Evolutionary conservation across 2,329 filamentous ascomycete species (phyloP).

Genomic region (Aspergillus quadrilineatus): DNA sequence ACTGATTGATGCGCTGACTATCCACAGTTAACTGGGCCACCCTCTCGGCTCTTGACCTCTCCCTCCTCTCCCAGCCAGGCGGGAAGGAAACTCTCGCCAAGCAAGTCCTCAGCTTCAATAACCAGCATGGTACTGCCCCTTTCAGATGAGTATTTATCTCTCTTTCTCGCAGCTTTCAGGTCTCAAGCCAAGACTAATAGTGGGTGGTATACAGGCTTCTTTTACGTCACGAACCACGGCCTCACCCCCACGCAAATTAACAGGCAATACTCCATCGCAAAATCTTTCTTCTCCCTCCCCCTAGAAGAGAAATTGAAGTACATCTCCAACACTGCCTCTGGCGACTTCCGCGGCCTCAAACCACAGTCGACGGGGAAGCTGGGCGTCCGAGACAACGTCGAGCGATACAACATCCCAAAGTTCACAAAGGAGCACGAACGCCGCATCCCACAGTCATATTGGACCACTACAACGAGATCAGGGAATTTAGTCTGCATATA

Average conservation of each 20-base stretch:
- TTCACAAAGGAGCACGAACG: constrained; percentile 47
- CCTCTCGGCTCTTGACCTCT: constrained; percentile 55
- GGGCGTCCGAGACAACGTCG: constrained; percentile 52
- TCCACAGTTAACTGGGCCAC: constrained; percentile 38
- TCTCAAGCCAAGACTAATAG: neutral
- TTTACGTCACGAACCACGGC: constrained; percentile 62
- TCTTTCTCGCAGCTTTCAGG: too few relatives aligned
- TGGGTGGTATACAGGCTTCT: constrained; percentile 47
- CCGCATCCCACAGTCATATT: constrained; percentile 50
- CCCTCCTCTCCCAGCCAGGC: constrained; percentile 52
- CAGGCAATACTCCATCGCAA: constrained; percentile 59
- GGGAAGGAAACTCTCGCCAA: constrained; percentile 55
- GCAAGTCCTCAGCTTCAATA: constrained; percentile 41
- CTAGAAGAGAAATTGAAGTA: constrained; percentile 57
- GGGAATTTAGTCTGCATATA: neutral
- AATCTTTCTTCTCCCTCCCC: constrained; percentile 56
- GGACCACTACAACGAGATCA: constrained; percentile 48
- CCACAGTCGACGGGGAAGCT: constrained; percentile 40
- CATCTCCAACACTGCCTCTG: constrained; percentile 50
- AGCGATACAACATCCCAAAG: constrained; percentile 63
- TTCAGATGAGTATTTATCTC: neutral
- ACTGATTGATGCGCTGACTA: neutral
- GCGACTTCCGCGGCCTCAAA: constrained; percentile 57
- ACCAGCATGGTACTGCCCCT: neutral
- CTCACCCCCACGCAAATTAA: constrained; percentile 58